A percentile compares a stretch with the other conserved stretches of the same genome.
Evolutionary conservation across 2,329 filamentous ascomycete genomes (phyloP).

Genomic region (Curvularia lunata): DNA sequence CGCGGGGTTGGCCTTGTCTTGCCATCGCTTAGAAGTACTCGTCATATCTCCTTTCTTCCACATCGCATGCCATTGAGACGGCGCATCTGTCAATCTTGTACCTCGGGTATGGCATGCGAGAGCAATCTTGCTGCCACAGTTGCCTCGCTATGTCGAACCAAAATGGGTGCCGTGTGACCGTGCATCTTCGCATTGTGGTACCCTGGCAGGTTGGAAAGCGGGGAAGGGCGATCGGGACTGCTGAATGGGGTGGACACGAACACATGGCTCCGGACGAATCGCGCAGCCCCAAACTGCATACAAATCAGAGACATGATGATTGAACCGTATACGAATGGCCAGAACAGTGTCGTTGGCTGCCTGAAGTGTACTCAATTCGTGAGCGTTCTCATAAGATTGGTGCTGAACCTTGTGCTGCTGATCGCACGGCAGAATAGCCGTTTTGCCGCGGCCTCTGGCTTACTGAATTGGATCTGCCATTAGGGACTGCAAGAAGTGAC

Average conservation of each 20-base stretch:
- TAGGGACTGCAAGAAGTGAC: neutral
- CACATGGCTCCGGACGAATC: conserved; percentile 2
- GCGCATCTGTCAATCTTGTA: conserved; percentile 6
- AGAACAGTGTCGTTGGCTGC: neutral
- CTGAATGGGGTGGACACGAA: conserved; percentile 6
- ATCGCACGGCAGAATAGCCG: neutral
- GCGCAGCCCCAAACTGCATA: neutral
- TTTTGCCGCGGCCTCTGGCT: neutral
- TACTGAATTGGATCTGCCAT: neutral
- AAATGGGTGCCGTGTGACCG: neutral
- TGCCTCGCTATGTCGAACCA: conserved; percentile 1
- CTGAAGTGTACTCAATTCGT: neutral
- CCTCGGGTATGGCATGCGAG: conserved; percentile 17
- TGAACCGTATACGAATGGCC: neutral
- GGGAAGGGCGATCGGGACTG: conserved; percentile 19
- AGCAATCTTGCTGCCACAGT: conserved; percentile 1
- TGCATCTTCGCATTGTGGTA: neutral
- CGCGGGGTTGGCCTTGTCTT: neutral
- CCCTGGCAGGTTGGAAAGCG: conserved; percentile 17
- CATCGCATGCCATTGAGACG: neutral
- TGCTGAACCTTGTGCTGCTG: neutral
- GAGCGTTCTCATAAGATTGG: neutral
- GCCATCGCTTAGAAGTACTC: neutral
- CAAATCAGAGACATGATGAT: neutral
- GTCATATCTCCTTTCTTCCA: neutral